Percentiles rank a stretch among this genome's conserved stretches.
Conservation (phyloP, 192 early-diverging fungal genomes). For the Backusella australiensis region DNA sequence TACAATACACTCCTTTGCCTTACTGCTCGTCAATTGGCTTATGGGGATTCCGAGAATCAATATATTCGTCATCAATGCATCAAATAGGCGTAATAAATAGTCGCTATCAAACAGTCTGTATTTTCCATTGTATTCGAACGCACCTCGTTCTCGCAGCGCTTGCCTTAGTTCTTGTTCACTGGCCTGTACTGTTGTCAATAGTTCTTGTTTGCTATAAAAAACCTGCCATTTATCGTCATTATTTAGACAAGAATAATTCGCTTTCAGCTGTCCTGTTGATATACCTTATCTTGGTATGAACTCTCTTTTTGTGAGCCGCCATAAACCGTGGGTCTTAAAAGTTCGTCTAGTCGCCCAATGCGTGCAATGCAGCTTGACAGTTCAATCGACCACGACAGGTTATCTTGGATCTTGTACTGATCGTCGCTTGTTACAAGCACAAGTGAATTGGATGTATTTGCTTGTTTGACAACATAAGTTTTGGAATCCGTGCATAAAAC, state of each 20-base stretch:
- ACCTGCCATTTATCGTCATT: conserved; percentile 2
- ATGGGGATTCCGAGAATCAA: conserved; percentile 24
- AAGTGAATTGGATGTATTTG: conserved; percentile 36
- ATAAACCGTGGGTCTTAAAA: conserved; percentile 35
- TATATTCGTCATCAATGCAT: conserved; percentile 21
- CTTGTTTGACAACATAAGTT: conserved; percentile 32
- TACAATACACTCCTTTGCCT: conserved; percentile 9
- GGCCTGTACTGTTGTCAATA: conserved; percentile 47
- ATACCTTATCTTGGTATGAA: conserved; percentile 5
- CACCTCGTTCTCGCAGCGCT: conserved; percentile 40
- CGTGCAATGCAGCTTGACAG: conserved; percentile 42
- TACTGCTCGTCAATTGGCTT: background rate
- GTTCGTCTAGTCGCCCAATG: conserved; percentile 35
- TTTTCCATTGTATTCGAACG: conserved; percentile 32
- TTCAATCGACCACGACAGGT: conserved; percentile 40
- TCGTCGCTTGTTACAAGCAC: conserved; percentile 13
- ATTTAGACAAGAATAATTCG: background rate
- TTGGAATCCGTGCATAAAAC: conserved; percentile 31
- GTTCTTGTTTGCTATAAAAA: conserved; percentile 34
- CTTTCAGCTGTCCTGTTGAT: background rate
- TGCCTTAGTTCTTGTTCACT: conserved; percentile 40
- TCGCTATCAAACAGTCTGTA: conserved; percentile 24
- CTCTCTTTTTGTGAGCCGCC: conserved; percentile 42
- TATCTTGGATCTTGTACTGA: conserved; percentile 32
- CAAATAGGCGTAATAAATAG: conserved; percentile 26